Percentiles rank a stretch among this genome's conserved stretches.
These are phyloP conservation scores for Aspergillus carbonarius DNA, from an alignment of 2,329 filamentous ascomycete genomes.

Conservation along the genomic window DNA sequence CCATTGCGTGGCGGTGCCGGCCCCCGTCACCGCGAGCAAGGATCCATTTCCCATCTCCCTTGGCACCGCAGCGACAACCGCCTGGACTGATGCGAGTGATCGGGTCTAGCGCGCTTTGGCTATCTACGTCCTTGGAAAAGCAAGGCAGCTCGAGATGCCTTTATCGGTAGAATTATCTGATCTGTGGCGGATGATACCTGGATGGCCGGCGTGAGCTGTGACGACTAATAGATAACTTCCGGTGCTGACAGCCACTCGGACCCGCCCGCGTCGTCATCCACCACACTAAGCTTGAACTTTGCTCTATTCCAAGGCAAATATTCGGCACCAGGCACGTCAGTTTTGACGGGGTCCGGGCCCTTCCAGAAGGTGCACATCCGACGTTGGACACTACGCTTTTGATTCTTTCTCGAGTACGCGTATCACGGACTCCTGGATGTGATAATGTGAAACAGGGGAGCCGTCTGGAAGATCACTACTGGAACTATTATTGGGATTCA, in stretches of 20 bases:
- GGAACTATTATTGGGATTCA: not conserved
- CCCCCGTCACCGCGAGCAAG: not conserved
- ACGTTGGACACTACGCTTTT: not conserved
- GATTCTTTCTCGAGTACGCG: not conserved
- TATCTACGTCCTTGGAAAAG: not conserved
- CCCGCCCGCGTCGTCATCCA: slow-evolving; percentile 4
- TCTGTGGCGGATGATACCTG: not conserved
- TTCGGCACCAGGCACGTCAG: not conserved
- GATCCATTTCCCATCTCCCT: not conserved
- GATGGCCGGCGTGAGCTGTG: not conserved
- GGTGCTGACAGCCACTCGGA: not conserved
- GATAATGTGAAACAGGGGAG: not conserved
- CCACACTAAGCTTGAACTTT: not conserved
- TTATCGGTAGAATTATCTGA: not conserved
- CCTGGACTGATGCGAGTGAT: no score
- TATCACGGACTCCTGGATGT: not conserved
- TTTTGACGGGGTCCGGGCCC: not conserved
- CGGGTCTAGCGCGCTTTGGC: not conserved
- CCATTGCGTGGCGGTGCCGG: not conserved
- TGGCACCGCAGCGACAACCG: not conserved
- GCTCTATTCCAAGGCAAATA: not conserved
- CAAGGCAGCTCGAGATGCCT: not conserved
- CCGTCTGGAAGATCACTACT: not conserved
- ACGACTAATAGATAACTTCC: not conserved
- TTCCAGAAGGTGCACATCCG: not conserved